Evolutionary conservation across 176 grass and related monocot species (phyloP), one percentile per base, ranked within the genome.

Genomic region (Triticum dicoccoides): DNA sequence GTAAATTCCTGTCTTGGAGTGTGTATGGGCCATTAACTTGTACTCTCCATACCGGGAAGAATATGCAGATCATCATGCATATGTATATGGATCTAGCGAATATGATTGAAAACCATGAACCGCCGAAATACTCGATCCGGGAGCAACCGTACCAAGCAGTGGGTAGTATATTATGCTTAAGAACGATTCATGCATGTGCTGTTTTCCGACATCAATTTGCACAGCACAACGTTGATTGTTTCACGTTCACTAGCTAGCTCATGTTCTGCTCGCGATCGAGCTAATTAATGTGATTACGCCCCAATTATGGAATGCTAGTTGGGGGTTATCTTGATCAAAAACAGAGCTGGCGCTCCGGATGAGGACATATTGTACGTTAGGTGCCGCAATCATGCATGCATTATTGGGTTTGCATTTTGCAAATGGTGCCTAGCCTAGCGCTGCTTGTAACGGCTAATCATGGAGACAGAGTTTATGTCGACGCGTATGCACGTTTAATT

Each of bases 321-420:
- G 9, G 24, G 44, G 42, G 23, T 80, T 76, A 24, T 9, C 11
- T 67, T 6, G 34, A 80, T 41, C 1, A 41, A 41, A 41, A 41
- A 41, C 39, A 41, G 11, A 89, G 66, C 42, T 85, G 69, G 69
- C 45, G 42, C 72, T 75, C 24, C 20, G 25, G 44, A 33, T 33
- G 33, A 12, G 80, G 34, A 82, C 23, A 56, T 32, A 85, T 42
- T 65, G 44, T 69, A 80, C 45, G 82, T 85, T 85, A 80, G 82
- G 82, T 85, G 65, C 61, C 18, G 4, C 61, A 89, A 89, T 59
- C 59, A 85, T 89, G 51, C 4, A 1, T 18, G 47, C 49, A 76
- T 76, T 83, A 83, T 88, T 83, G 69, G 11, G 3, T 3, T 56
- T 76, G 70, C 66, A 76, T 37, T 3, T 32, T 82, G 70, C 54